These are phyloP conservation scores for Prunus campanulata DNA, from an alignment of 306 rosid genomes.

Conservation along the genomic window DNA sequence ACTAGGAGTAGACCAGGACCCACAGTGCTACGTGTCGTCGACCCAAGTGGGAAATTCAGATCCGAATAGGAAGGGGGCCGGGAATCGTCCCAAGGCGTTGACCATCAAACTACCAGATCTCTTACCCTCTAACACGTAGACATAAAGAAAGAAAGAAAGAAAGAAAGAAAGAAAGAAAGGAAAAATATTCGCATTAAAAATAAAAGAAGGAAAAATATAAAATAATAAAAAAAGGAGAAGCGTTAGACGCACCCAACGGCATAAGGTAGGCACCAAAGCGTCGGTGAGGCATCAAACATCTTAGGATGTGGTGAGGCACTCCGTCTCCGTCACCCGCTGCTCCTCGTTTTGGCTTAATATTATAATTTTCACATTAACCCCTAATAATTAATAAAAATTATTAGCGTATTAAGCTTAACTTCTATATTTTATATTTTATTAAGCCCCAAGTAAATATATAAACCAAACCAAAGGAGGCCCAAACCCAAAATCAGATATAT, in stretches of 20 bases:
- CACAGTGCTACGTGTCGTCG: background rate
- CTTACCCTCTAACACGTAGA: background rate
- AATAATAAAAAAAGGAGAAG: background rate
- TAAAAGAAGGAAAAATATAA: too few relatives aligned
- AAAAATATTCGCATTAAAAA: too few relatives aligned
- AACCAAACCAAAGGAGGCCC: background rate
- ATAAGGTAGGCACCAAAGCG: constrained; percentile 12
- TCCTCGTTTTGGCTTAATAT: background rate
- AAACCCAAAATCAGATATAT: background rate
- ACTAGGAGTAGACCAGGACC: background rate
- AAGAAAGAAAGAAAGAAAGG: background rate
- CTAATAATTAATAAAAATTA: background rate
- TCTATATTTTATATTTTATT: background rate
- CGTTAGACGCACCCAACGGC: constrained; percentile 15
- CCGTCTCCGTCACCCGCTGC: background rate
- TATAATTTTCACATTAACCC: background rate
- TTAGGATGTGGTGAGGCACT: constrained; percentile 3
- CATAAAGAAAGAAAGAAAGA: too few relatives aligned
- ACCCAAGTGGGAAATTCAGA: background rate
- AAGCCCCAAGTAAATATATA: background rate
- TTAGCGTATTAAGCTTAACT: background rate
- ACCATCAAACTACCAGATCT: background rate
- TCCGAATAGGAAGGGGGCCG: background rate
- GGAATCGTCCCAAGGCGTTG: constrained; percentile 11
- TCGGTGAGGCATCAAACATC: constrained; percentile 13